phyloP scores from a whole-genome alignment of 2,329 filamentous ascomycete genomes.

The Fusarium sp. region DNA sequence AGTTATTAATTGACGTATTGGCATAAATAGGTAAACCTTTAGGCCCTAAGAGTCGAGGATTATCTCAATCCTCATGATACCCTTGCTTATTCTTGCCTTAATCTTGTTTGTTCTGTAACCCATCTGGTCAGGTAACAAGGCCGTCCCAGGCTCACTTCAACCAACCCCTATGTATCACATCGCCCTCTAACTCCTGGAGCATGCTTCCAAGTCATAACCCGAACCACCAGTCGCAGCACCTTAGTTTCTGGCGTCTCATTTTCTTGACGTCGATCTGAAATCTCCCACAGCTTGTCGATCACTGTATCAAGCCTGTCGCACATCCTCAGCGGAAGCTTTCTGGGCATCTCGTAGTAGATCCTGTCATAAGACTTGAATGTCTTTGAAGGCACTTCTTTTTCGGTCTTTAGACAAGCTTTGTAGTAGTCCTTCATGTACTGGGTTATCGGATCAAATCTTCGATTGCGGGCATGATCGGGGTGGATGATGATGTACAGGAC shows the following conservation, averaged over 20 bases:
- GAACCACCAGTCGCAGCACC: background rate
- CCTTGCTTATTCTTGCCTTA: too few species aligned
- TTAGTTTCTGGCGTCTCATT: too few species aligned
- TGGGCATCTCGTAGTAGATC: constrained; percentile 1
- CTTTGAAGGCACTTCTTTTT: background rate
- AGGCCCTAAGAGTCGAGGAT: too few species aligned
- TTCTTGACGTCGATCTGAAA: background rate
- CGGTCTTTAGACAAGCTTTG: background rate
- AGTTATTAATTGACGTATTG: background rate
- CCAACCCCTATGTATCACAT: too few species aligned
- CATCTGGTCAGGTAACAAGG: too few species aligned
- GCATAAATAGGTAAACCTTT: too few species aligned
- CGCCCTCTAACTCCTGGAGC: background rate
- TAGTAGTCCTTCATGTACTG: background rate
- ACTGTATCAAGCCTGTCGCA: background rate
- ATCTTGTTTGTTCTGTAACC: too few species aligned
- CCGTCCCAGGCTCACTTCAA: too few species aligned
- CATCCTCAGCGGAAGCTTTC: background rate
- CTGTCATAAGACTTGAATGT: background rate
- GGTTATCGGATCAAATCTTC: background rate
- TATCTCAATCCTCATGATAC: too few species aligned
- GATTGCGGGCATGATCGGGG: background rate
- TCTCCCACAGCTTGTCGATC: background rate
- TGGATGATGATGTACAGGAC: background rate
- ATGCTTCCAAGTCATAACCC: constrained; percentile 12